These are phyloP conservation scores for Fusarium devonianum DNA, from an alignment of 2,329 filamentous ascomycete species.

Conservation along the genomic window DNA sequence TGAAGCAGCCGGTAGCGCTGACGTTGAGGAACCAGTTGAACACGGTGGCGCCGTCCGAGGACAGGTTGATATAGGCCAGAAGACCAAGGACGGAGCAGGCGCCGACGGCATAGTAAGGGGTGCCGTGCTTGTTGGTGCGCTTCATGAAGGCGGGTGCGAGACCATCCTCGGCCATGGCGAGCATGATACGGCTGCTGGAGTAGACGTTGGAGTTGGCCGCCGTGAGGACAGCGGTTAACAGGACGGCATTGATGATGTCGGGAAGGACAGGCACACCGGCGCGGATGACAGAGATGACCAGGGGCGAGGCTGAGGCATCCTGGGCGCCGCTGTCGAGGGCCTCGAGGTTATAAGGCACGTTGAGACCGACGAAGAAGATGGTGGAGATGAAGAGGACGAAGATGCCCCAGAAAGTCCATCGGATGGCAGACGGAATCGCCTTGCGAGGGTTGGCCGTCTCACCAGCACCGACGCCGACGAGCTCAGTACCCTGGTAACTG, in stretches of 20 bases:
- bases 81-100: conserved; percentile 63
- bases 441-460: conserved; percentile 77
- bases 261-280: conserved; percentile 71
- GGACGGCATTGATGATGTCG: conserved; percentile 78
- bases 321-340: conserved; percentile 59
- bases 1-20: conserved; percentile 72
- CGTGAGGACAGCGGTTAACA: conserved; percentile 79
- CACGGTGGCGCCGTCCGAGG: conserved; percentile 62
- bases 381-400: conserved; percentile 71
- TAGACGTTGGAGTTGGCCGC: conserved; percentile 82
- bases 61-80: conserved; percentile 73
- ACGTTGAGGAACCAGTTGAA: conserved; percentile 80
- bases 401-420: conserved; percentile 78
- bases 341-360: conserved; percentile 69
- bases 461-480: conserved; percentile 80
- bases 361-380: conserved; percentile 75
- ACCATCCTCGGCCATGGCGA: conserved; percentile 69
- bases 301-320: conserved; percentile 70
- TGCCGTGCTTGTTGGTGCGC: conserved; percentile 66
- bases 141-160: conserved; percentile 68
- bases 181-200: conserved; percentile 72
- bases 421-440: conserved; percentile 75
- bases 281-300: conserved; percentile 66
- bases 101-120: conserved; percentile 68
- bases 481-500: conserved; percentile 75